phyloP scores from a whole-genome alignment of 2,329 filamentous ascomycete species.

The Paradendryphiella salina region DNA sequence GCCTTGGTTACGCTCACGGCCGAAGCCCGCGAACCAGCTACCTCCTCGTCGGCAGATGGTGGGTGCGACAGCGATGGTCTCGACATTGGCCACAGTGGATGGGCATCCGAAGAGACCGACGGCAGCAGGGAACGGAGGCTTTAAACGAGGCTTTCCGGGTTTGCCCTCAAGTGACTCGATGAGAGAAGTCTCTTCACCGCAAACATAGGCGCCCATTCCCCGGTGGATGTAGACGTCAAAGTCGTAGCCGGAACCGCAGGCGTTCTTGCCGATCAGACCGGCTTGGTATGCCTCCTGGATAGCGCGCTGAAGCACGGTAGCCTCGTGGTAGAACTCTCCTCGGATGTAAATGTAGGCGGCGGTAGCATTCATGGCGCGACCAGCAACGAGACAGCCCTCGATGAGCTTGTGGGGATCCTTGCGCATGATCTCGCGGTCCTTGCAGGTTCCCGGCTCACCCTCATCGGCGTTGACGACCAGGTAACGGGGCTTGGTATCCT shows the following conservation, averaged over 20 bases:
- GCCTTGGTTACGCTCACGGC: slow-evolving; percentile 92
- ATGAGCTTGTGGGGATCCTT: slow-evolving; percentile 99
- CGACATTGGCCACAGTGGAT: slow-evolving; percentile 96
- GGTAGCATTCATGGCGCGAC: slow-evolving; percentile 97
- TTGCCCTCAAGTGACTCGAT: slow-evolving; percentile 99
- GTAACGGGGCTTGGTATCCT: slow-evolving; percentile 93
- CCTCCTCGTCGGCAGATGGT: slow-evolving; percentile 93
- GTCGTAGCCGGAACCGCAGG: slow-evolving; percentile 94
- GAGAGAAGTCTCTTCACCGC: slow-evolving; percentile 95
- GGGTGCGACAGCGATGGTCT: slow-evolving; percentile 92
- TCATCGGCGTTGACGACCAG: slow-evolving; percentile 98
- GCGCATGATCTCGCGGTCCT: slow-evolving; percentile 99
- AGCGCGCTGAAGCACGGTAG: slow-evolving; percentile 86
- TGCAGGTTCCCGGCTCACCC: slow-evolving; percentile 98
- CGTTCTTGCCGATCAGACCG: slow-evolving; percentile 96
- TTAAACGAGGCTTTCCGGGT: slow-evolving; percentile 95
- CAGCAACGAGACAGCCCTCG: slow-evolving; percentile 94
- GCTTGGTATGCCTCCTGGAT: slow-evolving; percentile 98
- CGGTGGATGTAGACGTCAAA: slow-evolving; percentile 97
- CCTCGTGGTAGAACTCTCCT: slow-evolving; percentile 96
- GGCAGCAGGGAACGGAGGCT: slow-evolving; percentile 96
- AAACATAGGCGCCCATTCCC: slow-evolving; percentile 96
- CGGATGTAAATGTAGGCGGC: slow-evolving; percentile 99
- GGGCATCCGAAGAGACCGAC: slow-evolving; percentile 98
- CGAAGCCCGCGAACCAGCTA: slow-evolving; percentile 90